These are phyloP conservation scores for Neofusicoccum parvum DNA, from an alignment of 2,329 filamentous ascomycete species.

Conservation along the genomic window DNA sequence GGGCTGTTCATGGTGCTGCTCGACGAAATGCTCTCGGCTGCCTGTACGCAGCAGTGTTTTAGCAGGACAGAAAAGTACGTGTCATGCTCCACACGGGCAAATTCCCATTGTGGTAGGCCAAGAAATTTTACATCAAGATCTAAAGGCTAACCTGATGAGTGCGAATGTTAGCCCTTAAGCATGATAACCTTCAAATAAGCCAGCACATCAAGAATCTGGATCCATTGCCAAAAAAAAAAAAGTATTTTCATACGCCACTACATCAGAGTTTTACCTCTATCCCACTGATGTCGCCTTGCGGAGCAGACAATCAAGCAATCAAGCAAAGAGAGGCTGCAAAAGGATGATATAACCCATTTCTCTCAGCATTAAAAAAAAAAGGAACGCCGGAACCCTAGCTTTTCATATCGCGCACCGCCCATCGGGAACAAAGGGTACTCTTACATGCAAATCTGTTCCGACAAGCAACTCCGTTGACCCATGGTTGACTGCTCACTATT, in stretches of 20 bases:
- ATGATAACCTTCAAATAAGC: too few relatives aligned
- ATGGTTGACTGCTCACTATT: neutral
- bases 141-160: too few relatives aligned
- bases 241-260: neutral
- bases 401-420: constrained; percentile 5
- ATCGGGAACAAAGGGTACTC: constrained; percentile 13
- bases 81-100: too few relatives aligned
- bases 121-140: too few relatives aligned
- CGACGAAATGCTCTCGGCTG: too few relatives aligned
- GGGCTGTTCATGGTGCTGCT: too few relatives aligned
- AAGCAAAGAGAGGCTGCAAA: neutral
- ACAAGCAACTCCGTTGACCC: neutral
- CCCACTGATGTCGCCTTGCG: neutral
- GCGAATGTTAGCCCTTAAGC: too few relatives aligned
- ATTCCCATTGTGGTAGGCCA: too few relatives aligned
- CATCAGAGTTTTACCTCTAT: neutral
- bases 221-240: too few relatives aligned
- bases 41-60: too few relatives aligned
- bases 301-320: neutral
- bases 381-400: neutral
- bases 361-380: neutral
- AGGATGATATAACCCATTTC: neutral
- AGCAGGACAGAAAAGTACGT: too few relatives aligned
- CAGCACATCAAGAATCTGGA: too few relatives aligned
- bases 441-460: constrained; percentile 7